phyloP scores from a whole-genome alignment of 306 rosid species.

The Malus orientalis region DNA sequence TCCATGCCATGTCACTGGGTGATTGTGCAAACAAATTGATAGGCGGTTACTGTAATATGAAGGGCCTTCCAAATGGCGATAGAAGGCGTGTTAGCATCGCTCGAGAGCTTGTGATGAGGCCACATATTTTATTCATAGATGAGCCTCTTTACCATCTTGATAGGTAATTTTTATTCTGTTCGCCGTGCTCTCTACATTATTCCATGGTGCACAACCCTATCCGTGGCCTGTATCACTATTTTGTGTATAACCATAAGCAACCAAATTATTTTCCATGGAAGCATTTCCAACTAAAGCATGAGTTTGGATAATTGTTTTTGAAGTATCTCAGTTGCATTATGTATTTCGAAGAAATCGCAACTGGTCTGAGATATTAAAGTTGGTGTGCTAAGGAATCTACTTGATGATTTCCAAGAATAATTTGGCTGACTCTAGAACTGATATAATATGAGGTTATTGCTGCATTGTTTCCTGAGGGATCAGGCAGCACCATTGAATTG shows the following conservation, averaged over 20 bases:
- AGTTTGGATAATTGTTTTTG: neutral
- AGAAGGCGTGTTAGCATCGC: conserved; percentile 92
- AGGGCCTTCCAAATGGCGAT: conserved; percentile 93
- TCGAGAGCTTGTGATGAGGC: conserved; percentile 97
- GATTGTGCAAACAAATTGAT: conserved; percentile 90
- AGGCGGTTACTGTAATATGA: conserved; percentile 95
- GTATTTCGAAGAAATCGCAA: neutral
- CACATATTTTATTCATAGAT: conserved; percentile 79
- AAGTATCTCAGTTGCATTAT: neutral
- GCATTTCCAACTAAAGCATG: neutral
- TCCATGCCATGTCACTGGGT: conserved; percentile 82
- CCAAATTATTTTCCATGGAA: neutral
- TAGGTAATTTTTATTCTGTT: conserved; percentile 38
- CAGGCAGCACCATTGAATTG: neutral
- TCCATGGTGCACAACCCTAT: neutral
- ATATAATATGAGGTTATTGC: neutral
- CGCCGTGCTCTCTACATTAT: neutral
- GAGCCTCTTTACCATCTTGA: conserved; percentile 96
- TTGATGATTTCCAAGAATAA: neutral
- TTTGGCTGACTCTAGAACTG: neutral
- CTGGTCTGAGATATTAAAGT: neutral
- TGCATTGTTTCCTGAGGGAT: neutral
- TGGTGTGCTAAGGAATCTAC: neutral
- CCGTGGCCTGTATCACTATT: neutral
- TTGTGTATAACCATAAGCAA: neutral